Conservation (phyloP, 345 rosid genomes). For the Theobroma cacao region DNA sequence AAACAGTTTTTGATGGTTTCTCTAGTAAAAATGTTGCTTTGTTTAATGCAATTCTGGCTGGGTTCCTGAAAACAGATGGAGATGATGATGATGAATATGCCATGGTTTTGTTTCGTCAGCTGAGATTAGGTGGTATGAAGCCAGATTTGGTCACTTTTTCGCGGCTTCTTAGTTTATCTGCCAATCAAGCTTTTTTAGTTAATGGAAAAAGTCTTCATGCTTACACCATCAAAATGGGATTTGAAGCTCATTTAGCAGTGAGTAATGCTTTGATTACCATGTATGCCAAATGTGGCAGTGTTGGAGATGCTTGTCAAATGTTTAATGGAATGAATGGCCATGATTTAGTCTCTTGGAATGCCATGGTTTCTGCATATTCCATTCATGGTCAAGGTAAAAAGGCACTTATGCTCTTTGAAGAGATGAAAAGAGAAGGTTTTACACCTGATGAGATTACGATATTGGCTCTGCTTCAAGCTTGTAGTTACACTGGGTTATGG, state of each 20-base stretch:
- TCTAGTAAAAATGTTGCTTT: conserved; percentile 9
- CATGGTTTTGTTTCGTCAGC: conserved; percentile 25
- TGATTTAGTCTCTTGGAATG: conserved; percentile 39
- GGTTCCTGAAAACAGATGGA: conserved; percentile 17
- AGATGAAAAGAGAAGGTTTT: conserved; percentile 24
- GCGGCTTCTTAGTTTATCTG: conserved; percentile 25
- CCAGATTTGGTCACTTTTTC: conserved; percentile 32
- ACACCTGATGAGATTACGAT: conserved; percentile 26
- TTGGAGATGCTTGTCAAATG: conserved; percentile 20
- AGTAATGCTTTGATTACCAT: conserved; percentile 30
- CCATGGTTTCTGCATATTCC: conserved; percentile 30
- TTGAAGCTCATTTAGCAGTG: conserved; percentile 16
- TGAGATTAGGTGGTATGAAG: conserved; percentile 18
- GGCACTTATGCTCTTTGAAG: conserved; percentile 25
- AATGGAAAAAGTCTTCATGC: conserved; percentile 32
- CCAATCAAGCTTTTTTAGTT: conserved; percentile 26
- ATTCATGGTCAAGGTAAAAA: conserved; percentile 30
- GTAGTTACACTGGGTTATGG: conserved; percentile 29
- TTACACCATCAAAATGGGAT: conserved; percentile 29
- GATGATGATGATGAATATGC: conserved; percentile 23
- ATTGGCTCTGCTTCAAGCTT: conserved; percentile 33
- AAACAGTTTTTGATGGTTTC: conserved; percentile 18
- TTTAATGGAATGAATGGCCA: conserved; percentile 18
- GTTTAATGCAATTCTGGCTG: conserved; percentile 33
- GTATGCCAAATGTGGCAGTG: conserved; percentile 38